Percentiles rank a stretch among this genome's conserved stretches.
These are phyloP conservation scores for Conidiobolus incongruus DNA, from an alignment of 371 early-diverging fungal species.

Conservation along the genomic window DNA sequence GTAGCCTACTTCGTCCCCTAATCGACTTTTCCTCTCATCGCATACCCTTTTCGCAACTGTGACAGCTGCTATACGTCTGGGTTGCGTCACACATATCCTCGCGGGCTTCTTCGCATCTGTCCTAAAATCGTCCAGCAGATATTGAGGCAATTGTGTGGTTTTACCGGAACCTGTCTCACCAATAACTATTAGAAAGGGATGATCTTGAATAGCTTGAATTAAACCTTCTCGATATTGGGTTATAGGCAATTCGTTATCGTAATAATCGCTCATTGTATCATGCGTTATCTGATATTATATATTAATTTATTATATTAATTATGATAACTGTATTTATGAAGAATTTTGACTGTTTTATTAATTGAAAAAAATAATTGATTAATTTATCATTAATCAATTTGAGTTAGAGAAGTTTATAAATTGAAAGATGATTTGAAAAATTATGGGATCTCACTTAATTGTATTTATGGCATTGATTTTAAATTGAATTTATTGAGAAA, in stretches of 20 bases:
- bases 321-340: too few relatives aligned
- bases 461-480: too few relatives aligned
- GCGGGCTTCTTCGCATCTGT: background rate
- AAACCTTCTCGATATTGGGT: slow-evolving; percentile 24
- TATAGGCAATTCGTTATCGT: slow-evolving; percentile 1
- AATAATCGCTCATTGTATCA: too few relatives aligned
- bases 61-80: slow-evolving; percentile 78
- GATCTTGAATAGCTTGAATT: slow-evolving; percentile 32
- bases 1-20: slow-evolving; percentile 68
- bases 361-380: too few relatives aligned
- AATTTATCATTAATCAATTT: too few relatives aligned
- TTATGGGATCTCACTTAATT: too few relatives aligned
- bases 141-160: slow-evolving; percentile 85
- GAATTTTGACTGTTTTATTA: too few relatives aligned
- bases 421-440: too few relatives aligned
- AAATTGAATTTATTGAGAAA: too few relatives aligned
- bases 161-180: slow-evolving; percentile 85
- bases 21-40: slow-evolving; percentile 30
- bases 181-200: slow-evolving; percentile 38
- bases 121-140: slow-evolving; percentile 31
- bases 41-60: slow-evolving; percentile 70
- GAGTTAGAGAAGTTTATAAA: too few relatives aligned
- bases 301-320: too few relatives aligned
- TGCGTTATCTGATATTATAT: too few relatives aligned
- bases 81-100: slow-evolving; percentile 38